phyloP scores from a whole-genome alignment of 192 early-diverging fungal species.

The Obelidium mucronatum region DNA sequence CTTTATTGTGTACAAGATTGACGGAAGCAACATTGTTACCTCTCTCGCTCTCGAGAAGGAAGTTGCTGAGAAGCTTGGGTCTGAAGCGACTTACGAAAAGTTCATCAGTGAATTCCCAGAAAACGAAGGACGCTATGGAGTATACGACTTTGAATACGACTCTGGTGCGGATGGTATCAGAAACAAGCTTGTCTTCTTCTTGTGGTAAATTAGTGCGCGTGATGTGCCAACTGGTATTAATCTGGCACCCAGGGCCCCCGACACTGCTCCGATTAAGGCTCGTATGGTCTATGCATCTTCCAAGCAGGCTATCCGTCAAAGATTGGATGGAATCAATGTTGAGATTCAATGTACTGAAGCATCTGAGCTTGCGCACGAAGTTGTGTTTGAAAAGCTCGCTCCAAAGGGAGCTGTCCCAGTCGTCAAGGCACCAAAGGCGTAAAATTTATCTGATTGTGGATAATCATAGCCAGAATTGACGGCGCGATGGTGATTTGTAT shows the following conservation, averaged over 20 bases:
- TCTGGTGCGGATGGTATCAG: slow-evolving; percentile 69
- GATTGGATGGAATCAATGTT: slow-evolving; percentile 72
- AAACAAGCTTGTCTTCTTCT: slow-evolving; percentile 86
- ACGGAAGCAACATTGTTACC: slow-evolving; percentile 71
- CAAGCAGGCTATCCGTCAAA: slow-evolving; percentile 78
- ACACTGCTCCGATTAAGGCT: slow-evolving; percentile 70
- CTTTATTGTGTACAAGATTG: slow-evolving; percentile 84
- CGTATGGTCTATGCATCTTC: slow-evolving; percentile 95
- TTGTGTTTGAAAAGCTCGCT: slow-evolving; percentile 73
- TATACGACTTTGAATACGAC: slow-evolving; percentile 84
- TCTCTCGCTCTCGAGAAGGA: slow-evolving; percentile 46
- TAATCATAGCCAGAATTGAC: too few relatives aligned
- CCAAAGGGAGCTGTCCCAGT: slow-evolving; percentile 38
- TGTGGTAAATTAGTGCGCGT: slow-evolving; percentile 68
- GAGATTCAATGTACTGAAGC: slow-evolving; percentile 89
- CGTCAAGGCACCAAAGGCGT: slow-evolving; percentile 38
- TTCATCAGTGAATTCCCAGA: slow-evolving; percentile 71
- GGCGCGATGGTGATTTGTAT: too few relatives aligned
- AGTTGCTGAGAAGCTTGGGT: slow-evolving; percentile 37
- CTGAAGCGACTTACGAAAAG: slow-evolving; percentile 60
- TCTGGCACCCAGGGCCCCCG: slow-evolving; percentile 69
- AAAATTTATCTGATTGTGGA: too few relatives aligned
- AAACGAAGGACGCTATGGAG: slow-evolving; percentile 43
- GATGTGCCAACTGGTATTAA: not conserved
- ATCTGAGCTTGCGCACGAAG: slow-evolving; percentile 74